Evolutionary conservation across 768 basidiomycete species (phyloP).

Genomic region (Infundibulicybe gibba): DNA sequence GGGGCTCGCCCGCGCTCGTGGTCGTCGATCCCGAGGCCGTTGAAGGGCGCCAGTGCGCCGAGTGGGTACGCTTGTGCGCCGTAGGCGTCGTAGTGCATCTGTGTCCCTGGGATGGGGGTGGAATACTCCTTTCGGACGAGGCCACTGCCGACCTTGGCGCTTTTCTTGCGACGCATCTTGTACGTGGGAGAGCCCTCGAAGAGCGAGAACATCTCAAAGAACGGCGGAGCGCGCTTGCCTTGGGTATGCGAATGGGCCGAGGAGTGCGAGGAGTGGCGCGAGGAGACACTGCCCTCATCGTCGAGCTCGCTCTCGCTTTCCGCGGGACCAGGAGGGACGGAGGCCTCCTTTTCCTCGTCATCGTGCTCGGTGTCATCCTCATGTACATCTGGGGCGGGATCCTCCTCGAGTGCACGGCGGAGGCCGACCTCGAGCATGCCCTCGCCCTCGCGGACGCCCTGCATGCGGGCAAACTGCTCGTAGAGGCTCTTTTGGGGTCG

Average conservation of each 20-base stretch:
- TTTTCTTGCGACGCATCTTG: conserved; percentile 85
- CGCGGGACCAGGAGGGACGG: conserved; percentile 5
- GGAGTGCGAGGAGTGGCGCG: too few relatives aligned
- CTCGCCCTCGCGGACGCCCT: conserved; percentile 36
- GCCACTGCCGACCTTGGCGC: conserved; percentile 30
- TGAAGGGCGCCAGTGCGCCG: background rate
- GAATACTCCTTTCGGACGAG: conserved; percentile 5
- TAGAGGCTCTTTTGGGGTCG: conserved; percentile 83
- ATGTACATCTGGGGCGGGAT: background rate
- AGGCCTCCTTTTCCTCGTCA: background rate
- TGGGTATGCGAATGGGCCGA: too few relatives aligned
- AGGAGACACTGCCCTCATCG: conserved; percentile 19
- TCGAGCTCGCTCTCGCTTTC: conserved; percentile 12
- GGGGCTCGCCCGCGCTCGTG: conserved; percentile 12
- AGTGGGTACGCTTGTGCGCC: background rate
- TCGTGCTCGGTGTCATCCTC: too few relatives aligned
- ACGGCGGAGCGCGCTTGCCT: too few relatives aligned
- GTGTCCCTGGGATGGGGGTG: too few relatives aligned
- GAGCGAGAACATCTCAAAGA: conserved; percentile 44
- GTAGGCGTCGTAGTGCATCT: too few relatives aligned
- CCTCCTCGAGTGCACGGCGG: conserved; percentile 26
- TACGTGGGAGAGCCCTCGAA: conserved; percentile 85
- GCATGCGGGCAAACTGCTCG: conserved; percentile 73
- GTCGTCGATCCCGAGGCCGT: conserved; percentile 17
- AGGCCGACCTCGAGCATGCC: conserved; percentile 34